These are phyloP conservation scores for Gremmenia infestans DNA, from an alignment of 2,329 filamentous ascomycete genomes.

Conservation along the genomic window DNA sequence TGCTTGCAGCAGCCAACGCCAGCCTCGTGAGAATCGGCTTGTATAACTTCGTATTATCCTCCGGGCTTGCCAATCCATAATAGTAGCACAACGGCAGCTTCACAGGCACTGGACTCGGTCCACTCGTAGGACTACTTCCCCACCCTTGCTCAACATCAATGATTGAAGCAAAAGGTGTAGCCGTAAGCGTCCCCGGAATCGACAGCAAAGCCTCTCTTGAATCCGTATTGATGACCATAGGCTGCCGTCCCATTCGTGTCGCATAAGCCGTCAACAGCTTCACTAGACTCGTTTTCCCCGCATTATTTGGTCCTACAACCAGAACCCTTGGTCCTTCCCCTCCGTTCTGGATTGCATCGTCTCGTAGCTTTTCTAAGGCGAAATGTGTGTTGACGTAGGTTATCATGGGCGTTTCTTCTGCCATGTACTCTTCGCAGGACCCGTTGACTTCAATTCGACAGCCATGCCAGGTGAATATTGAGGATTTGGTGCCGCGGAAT, in stretches of 20 bases:
- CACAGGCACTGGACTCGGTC: slow-evolving; percentile 80
- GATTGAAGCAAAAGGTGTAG: slow-evolving; percentile 79
- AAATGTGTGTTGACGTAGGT: slow-evolving; percentile 84
- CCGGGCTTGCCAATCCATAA: slow-evolving; percentile 69
- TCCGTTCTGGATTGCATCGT: slow-evolving; percentile 47
- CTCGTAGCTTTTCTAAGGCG: slow-evolving; percentile 69
- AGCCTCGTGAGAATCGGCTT: slow-evolving; percentile 69
- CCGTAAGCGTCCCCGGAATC: slow-evolving; percentile 76
- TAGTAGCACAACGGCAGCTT: slow-evolving; percentile 91
- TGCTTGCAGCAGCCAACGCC: slow-evolving; percentile 71
- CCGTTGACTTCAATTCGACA: slow-evolving; percentile 77
- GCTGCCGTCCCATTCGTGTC: slow-evolving; percentile 66
- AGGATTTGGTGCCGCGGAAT: slow-evolving; percentile 77
- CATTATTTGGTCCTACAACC: slow-evolving; percentile 70
- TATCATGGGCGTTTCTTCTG: slow-evolving; percentile 77
- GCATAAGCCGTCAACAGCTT: slow-evolving; percentile 78
- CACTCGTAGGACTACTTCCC: slow-evolving; percentile 86
- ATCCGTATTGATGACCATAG: slow-evolving; percentile 80
- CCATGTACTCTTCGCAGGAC: slow-evolving; percentile 51
- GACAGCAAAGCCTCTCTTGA: slow-evolving; percentile 73
- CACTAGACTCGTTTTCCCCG: slow-evolving; percentile 78
- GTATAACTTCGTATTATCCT: slow-evolving; percentile 69
- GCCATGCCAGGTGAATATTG: slow-evolving; percentile 88
- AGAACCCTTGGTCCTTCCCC: slow-evolving; percentile 73
- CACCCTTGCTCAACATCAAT: slow-evolving; percentile 87